Percentiles rank a stretch among this genome's conserved stretches.
Conservation (phyloP, 805 yeast species). For the Tetrapisispora nanseiensis region DNA sequence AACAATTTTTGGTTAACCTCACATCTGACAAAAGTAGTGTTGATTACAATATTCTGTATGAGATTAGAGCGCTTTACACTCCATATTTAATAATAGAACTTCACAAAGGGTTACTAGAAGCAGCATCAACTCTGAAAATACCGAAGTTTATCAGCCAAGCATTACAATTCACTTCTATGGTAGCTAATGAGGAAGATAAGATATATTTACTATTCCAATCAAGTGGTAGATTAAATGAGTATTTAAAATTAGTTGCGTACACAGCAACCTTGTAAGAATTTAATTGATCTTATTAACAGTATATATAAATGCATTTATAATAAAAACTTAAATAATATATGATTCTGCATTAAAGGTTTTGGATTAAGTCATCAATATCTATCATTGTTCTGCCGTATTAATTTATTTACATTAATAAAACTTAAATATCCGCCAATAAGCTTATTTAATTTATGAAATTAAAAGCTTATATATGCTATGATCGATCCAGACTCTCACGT, state of each 20-base stretch:
- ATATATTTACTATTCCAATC: constrained; percentile 51
- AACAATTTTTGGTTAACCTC: constrained; percentile 26
- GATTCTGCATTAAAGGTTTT: too few species aligned
- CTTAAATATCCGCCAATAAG: too few species aligned
- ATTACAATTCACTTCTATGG: constrained; percentile 45
- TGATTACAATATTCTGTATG: constrained; percentile 37
- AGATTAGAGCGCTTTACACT: constrained; percentile 56
- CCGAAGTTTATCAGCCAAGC: constrained; percentile 47
- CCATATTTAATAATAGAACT: constrained; percentile 65
- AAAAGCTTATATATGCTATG: neutral
- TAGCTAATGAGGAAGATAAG: constrained; percentile 58
- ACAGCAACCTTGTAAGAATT: constrained; percentile 35
- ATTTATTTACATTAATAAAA: too few species aligned
- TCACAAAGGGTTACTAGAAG: constrained; percentile 44
- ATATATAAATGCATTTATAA: too few species aligned
- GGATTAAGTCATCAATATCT: too few species aligned
- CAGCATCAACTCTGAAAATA: constrained; percentile 29
- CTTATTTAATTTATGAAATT: too few species aligned
- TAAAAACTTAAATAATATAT: too few species aligned
- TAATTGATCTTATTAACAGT: neutral
- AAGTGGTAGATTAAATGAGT: constrained; percentile 47
- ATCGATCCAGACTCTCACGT: constrained; percentile 6
- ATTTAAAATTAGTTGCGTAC: constrained; percentile 43
- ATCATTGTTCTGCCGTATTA: too few species aligned
- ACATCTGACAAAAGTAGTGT: constrained; percentile 12